Evolutionary conservation across 305 asterid species (phyloP).

Genomic region (Fraxinus albicans): DNA sequence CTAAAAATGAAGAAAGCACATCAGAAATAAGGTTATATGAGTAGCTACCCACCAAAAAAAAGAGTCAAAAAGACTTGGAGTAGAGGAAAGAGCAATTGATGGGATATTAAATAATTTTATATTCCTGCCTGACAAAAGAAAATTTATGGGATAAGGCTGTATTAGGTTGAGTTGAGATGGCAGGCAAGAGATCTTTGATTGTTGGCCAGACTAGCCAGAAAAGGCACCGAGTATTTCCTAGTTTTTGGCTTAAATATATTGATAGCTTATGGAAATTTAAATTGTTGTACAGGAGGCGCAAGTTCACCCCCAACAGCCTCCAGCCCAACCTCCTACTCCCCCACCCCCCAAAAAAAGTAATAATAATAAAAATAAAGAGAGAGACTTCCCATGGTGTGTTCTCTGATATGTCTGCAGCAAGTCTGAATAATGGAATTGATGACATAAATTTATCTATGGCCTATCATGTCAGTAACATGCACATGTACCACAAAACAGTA

Average conservation of each 20-base stretch:
- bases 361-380: background rate
- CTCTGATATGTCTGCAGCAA: background rate
- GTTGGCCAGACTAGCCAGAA: background rate
- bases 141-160: background rate
- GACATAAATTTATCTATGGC: background rate
- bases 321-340: background rate
- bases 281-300: background rate
- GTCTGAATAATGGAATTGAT: background rate
- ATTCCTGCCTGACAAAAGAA: background rate
- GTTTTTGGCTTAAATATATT: background rate
- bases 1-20: background rate
- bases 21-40: background rate
- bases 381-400: background rate
- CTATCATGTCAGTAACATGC: background rate
- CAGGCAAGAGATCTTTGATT: background rate
- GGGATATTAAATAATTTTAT: background rate
- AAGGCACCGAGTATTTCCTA: background rate
- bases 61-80: background rate
- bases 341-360: background rate
- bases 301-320: background rate
- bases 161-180: background rate
- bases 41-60: background rate
- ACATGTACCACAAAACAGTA: background rate
- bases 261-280: constrained; percentile 5
- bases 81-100: background rate